phyloP scores from a whole-genome alignment of 2,329 filamentous ascomycete genomes.

The Amylocarpus encephaloides region DNA sequence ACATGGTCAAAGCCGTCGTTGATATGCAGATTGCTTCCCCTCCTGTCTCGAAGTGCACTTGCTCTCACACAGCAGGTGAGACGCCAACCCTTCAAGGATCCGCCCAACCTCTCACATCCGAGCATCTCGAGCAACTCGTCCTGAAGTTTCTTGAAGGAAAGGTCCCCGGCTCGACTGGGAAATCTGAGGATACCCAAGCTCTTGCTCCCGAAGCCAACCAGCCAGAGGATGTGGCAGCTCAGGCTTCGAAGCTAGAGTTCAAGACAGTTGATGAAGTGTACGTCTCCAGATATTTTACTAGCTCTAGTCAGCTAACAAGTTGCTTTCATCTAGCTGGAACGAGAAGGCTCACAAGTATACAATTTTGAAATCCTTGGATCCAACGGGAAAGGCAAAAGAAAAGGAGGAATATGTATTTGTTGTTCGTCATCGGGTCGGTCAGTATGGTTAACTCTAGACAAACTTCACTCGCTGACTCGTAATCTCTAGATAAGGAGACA shows the following conservation, averaged over 20 bases:
- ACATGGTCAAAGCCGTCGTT: constrained; percentile 4
- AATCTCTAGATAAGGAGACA: background rate
- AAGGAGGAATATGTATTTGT: too few relatives aligned
- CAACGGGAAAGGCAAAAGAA: too few relatives aligned
- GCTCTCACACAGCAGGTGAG: too few relatives aligned
- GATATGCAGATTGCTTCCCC: too few relatives aligned
- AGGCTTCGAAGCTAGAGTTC: constrained; percentile 6
- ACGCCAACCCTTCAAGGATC: too few relatives aligned
- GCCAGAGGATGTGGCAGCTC: background rate
- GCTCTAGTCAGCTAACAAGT: background rate
- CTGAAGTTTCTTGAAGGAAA: too few relatives aligned
- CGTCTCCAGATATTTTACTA: constrained; percentile 1
- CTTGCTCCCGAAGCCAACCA: background rate
- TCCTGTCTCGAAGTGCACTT: too few relatives aligned
- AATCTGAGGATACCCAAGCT: background rate
- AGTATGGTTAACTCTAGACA: background rate
- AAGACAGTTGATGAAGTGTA: constrained; percentile 5
- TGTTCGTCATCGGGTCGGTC: too few relatives aligned
- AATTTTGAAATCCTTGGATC: too few relatives aligned
- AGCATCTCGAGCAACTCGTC: too few relatives aligned
- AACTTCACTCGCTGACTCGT: background rate
- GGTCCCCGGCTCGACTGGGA: background rate
- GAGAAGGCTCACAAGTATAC: constrained; percentile 27
- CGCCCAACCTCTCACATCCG: too few relatives aligned
- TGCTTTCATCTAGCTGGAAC: constrained; percentile 20